These are phyloP conservation scores for Akanthomyces dipterigenus DNA, from an alignment of 2,329 filamentous ascomycete species.

Conservation along the genomic window DNA sequence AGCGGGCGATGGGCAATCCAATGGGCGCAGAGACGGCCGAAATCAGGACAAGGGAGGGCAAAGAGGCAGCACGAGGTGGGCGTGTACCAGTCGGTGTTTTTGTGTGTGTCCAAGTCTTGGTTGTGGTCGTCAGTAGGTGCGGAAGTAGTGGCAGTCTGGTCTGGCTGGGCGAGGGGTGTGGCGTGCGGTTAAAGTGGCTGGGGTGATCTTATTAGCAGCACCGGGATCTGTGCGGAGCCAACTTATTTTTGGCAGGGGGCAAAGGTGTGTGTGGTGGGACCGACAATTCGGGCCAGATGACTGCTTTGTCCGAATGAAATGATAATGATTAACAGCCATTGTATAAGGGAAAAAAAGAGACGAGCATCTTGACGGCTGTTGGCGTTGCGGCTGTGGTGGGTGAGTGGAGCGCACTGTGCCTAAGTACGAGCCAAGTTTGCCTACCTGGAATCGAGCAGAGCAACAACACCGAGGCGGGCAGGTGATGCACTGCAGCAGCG, in stretches of 20 bases:
- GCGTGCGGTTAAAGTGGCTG: neutral
- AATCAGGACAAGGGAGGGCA: neutral
- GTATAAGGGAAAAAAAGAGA: neutral
- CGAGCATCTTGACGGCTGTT: neutral
- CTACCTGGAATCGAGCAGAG: neutral
- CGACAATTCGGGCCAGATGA: conserved; percentile 9
- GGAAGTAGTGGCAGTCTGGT: no score
- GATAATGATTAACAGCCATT: neutral
- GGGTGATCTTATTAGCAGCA: neutral
- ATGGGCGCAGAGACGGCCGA: neutral
- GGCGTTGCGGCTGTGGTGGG: neutral
- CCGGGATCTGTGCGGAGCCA: neutral
- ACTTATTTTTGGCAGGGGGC: conserved; percentile 11
- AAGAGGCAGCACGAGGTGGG: neutral
- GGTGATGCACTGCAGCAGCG: no score
- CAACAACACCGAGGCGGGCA: no score
- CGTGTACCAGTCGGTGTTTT: no score
- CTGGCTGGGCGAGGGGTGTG: neutral
- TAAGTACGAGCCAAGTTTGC: neutral
- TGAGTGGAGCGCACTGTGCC: neutral
- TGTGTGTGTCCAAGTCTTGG: neutral
- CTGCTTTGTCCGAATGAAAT: neutral
- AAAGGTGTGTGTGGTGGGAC: neutral
- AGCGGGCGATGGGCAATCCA: neutral
- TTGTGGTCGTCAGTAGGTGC: no score